Base-by-base conservation (phyloP, 805 yeast species). In the Saturnispora hagleri region DNA sequence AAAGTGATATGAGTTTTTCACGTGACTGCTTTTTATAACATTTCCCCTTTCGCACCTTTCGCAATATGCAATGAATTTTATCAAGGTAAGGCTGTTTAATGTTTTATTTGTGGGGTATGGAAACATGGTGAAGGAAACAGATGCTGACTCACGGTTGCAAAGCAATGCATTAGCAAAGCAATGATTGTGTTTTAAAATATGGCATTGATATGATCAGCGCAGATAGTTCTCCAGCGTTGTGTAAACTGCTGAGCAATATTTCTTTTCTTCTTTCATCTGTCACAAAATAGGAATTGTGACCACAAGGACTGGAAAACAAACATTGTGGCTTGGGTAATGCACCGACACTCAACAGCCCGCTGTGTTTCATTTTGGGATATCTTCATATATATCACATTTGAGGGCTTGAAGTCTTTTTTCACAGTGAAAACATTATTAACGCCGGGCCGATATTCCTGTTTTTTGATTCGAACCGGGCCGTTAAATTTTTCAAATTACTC, bases 401-500 rank as follows among this genome's bases (percentile, higher is more conserved):
- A 31, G 3, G 28, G 28, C 28, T 26, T 26, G 7, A 26, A 7
- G 28, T 26, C 28, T 26, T 7, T 26, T 8, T 26, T 26, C 28
- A 26, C 28, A 26, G 9, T 26, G 9, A 7, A 26, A 26, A 18
- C 10, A 43, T 17, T 31, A 6, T 17, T 27, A 18, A 13, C 17
- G 5, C 47, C 35, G 47, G 38, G 47, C 47, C 35, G 47, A 13
- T 8, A 43, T 12, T 10, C 17, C 17, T 43, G 13, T 22, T 28
- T 15, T 31, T 17, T 15, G 24, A 20, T 20, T 12, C 5, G 20
- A 28, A 44, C 24, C 38, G 47, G 47, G 26, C 36, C 36, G 47
- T 7, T 27, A 24, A 18, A 44, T 27, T 15, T 47, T 48, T 34
- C 38, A 28, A 45, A 45, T 45, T 45, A 45, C 47, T 45, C 47